phyloP scores from a whole-genome alignment of 2,329 filamentous ascomycete genomes.

The Cytospora mali region DNA sequence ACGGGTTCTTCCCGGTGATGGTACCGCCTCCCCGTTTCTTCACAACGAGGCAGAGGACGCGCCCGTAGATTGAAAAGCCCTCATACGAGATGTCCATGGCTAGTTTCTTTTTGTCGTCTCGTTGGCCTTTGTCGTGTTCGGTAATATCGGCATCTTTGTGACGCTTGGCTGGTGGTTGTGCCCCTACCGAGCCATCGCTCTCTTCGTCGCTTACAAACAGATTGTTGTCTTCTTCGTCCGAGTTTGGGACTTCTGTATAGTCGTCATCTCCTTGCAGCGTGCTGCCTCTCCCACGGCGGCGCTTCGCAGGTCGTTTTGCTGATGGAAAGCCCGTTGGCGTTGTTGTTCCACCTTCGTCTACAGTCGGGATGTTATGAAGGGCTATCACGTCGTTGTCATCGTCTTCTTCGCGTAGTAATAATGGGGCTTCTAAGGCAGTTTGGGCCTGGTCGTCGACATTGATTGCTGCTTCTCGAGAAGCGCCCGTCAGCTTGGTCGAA shows the following conservation, averaged over 20 bases:
- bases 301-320: conserved; percentile 34
- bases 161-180: conserved; percentile 50
- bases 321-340: conserved; percentile 32
- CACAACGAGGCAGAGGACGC: conserved; percentile 88
- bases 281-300: conserved; percentile 36
- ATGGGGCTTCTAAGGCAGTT: conserved; percentile 37
- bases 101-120: conserved; percentile 88
- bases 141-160: conserved; percentile 41
- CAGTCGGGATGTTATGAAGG: conserved; percentile 58
- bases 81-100: conserved; percentile 86
- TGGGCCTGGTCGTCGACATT: conserved; percentile 49
- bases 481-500: conserved; percentile 62
- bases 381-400: conserved; percentile 61
- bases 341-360: conserved; percentile 37
- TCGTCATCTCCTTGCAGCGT: conserved; percentile 35
- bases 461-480: conserved; percentile 55
- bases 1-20: conserved; percentile 32
- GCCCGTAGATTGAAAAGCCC: conserved; percentile 93
- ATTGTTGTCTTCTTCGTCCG: conserved; percentile 27
- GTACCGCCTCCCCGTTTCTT: conserved; percentile 59
- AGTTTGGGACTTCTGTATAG: conserved; percentile 32
- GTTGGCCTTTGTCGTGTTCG: conserved; percentile 36
- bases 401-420: conserved; percentile 58
- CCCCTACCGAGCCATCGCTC: conserved; percentile 41
- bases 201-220: conserved; percentile 34